These are phyloP conservation scores for Stagonosporopsis vannaccii DNA, from an alignment of 2,329 filamentous ascomycete genomes.

Conservation along the genomic window DNA sequence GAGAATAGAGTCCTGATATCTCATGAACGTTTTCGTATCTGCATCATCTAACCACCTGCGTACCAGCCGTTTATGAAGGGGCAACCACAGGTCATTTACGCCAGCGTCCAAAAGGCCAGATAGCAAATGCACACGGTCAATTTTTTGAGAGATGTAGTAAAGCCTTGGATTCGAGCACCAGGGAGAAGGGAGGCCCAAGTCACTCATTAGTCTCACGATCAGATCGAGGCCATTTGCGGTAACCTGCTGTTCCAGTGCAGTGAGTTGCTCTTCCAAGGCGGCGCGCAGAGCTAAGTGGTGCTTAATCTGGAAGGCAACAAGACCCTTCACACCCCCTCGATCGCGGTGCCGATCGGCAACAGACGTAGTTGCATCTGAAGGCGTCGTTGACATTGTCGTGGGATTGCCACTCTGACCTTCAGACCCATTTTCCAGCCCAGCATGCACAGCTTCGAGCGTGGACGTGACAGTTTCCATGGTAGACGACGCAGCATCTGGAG, in stretches of 20 bases:
- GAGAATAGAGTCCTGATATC: background rate
- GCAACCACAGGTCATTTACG: constrained; percentile 5
- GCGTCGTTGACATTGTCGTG: too few relatives aligned
- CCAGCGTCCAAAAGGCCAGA: background rate
- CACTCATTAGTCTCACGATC: background rate
- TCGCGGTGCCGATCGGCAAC: too few relatives aligned
- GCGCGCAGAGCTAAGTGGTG: too few relatives aligned
- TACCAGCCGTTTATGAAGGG: background rate
- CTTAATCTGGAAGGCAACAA: too few relatives aligned
- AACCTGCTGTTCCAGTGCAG: background rate
- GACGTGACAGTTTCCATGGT: too few relatives aligned
- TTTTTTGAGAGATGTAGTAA: background rate
- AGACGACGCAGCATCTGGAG: too few relatives aligned
- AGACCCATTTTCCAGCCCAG: too few relatives aligned
- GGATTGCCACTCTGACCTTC: too few relatives aligned
- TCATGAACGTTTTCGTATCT: background rate
- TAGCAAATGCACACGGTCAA: background rate
- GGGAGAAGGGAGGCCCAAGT: background rate
- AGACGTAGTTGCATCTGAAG: too few relatives aligned
- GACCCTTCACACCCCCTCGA: too few relatives aligned
- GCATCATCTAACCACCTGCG: background rate
- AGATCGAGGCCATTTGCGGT: background rate
- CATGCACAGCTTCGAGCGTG: too few relatives aligned
- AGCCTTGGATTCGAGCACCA: background rate
- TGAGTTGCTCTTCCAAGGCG: background rate